Evolutionary conservation across 164 flowering plant genomes (phyloP).

Genomic region (Magnolia officinalis): DNA sequence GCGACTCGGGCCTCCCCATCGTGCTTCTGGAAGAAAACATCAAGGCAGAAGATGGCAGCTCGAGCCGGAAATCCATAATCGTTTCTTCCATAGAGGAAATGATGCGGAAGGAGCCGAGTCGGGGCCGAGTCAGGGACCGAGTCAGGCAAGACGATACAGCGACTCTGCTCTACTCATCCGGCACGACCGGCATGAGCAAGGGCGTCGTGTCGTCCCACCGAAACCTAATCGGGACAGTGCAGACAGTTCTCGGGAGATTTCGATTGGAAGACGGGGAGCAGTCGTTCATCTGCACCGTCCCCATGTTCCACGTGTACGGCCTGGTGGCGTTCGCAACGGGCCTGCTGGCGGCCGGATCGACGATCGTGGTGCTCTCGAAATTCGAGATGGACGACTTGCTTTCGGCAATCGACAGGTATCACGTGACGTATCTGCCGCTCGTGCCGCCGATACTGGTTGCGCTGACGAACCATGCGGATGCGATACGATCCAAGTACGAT

Average conservation of each 20-base stretch:
- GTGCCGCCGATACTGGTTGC: conserved; percentile 68
- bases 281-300: conserved; percentile 70
- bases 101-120: conserved; percentile 40
- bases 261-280: conserved; percentile 25
- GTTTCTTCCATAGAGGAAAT: conserved; percentile 33
- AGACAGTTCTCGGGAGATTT: conserved; percentile 39
- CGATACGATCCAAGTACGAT: conserved; percentile 43
- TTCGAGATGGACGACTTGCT: conserved; percentile 63
- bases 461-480: conserved; percentile 36
- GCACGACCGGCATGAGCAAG: conserved; percentile 92
- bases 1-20: conserved; percentile 44
- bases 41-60: background rate
- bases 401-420: conserved; percentile 33
- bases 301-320: conserved; percentile 96
- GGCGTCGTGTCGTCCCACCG: conserved; percentile 77
- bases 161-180: conserved; percentile 81
- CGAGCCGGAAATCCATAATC: conserved; percentile 10
- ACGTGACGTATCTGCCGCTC: conserved; percentile 48
- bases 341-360: conserved; percentile 48
- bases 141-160: conserved; percentile 75
- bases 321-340: conserved; percentile 55
- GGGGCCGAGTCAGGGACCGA: conserved; percentile 38
- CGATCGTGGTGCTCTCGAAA: conserved; percentile 49
- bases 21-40: conserved; percentile 38
- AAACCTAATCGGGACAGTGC: conserved; percentile 71